A percentile compares a stretch with the other conserved stretches of the same genome.
Evolutionary conservation across 176 grass and related monocot species (phyloP).

Genomic region (bread wheat (Triticum aestivum)): IWGSC_CS_RefSeq_v2.1 NC_057798.1:768252287-768252786

Average conservation of each 20-base stretch:
- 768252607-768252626: background rate
- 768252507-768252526: slow-evolving; percentile 47
- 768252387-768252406: slow-evolving; percentile 29
- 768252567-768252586: slow-evolving; percentile 5
- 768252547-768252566: slow-evolving; percentile 63
- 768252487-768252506: slow-evolving; percentile 67
- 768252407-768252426: slow-evolving; percentile 34
- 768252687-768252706: slow-evolving; percentile 84
- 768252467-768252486: slow-evolving; percentile 36
- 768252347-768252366: slow-evolving; percentile 73
- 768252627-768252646: slow-evolving; percentile 45
- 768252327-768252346: slow-evolving; percentile 61
- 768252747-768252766: slow-evolving; percentile 58
- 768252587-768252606: no score
- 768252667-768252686: slow-evolving; percentile 47
- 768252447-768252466: slow-evolving; percentile 54
- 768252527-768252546: slow-evolving; percentile 38
- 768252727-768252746: slow-evolving; percentile 37
- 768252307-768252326: slow-evolving; percentile 46
- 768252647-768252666: slow-evolving; percentile 58
- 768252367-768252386: slow-evolving; percentile 65
- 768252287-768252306: slow-evolving; percentile 28
- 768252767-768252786: slow-evolving; percentile 52
- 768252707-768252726: slow-evolving; percentile 46
- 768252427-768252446: slow-evolving; percentile 68